Base-by-base conservation (phyloP, 768 basidiomycete species). In the Boletus sp. region DNA sequence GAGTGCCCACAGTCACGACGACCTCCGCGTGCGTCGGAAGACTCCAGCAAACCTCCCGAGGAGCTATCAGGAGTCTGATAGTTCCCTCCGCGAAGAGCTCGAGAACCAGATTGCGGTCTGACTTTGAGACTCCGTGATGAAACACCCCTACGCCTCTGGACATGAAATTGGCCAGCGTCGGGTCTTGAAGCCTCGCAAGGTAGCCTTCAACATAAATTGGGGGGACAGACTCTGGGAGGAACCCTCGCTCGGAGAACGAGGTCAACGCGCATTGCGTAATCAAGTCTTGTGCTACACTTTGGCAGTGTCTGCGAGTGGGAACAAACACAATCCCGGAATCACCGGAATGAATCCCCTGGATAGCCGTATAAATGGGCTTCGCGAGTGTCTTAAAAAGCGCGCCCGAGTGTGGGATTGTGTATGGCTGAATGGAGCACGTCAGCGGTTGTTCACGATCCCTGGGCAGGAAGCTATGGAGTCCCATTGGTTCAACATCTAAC, bases 331-430 rank as follows among this genome's bases (percentile, higher is more conserved):
- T 80, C 0, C 85, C 81, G 3, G 79, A 75, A 52, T 80, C 79
- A 7, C 72, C 75, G 13, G 68, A 63, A 2, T 74, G 67, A 3
- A 74, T 74, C 14, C 72, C 65, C 53, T 73, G 79, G 55, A 97
- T 83, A n/a, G 84, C 84, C 10, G 83, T 72, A 70, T 95, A 90
- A 2, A 87, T 84, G 4, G 96, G 93, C 67, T 93, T 95, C 44
- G 89, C 83, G 87, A 98, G 97, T 2, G 86, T 82, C 64, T 94
- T 95, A 72, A 93, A 86, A 19, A 98, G 77, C 0, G 91, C 84
- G 0, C 88, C 80, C 5, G 95, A 97, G 62, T 93, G 85, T 0
- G 93, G 83, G 42, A 93, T 88, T 17, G 85, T 87, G 73, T 96
- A 98, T 0, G 91, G 80, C 51, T 89, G 85, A 13, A 83, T 79